Conservation (phyloP, 148 eudicot genomes). For the Mesembryanthemum crystallinum region DNA sequence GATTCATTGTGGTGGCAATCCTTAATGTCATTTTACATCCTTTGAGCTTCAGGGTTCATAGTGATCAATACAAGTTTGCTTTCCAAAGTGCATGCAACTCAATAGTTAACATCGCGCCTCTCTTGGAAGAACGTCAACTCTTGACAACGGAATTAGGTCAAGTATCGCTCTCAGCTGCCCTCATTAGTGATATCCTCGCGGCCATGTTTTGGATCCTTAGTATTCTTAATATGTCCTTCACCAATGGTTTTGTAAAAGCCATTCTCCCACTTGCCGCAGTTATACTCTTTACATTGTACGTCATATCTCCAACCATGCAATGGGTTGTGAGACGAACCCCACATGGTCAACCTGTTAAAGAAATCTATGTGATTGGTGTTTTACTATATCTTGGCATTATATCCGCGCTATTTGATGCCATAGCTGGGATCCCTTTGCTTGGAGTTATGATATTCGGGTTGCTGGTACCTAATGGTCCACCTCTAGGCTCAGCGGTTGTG, state of each 20-base stretch:
- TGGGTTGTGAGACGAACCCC: not conserved
- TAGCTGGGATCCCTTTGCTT: not conserved
- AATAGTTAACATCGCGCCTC: not conserved
- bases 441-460: not conserved
- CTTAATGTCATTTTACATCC: not conserved
- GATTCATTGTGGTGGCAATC: not conserved
- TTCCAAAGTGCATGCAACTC: not conserved
- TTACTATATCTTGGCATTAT: not conserved
- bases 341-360: not conserved
- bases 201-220: not conserved
- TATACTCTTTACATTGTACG: not conserved
- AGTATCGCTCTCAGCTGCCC: not conserved
- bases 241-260: not conserved
- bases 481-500: constrained; percentile 1
- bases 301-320: not conserved
- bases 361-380: not conserved
- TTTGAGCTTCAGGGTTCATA: not conserved
- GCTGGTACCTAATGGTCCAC: constrained; percentile 1
- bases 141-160: constrained; percentile 5
- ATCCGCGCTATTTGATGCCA: not conserved
- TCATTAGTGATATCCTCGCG: not conserved
- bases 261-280: not conserved
- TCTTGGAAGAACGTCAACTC: not conserved
- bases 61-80: too few relatives aligned
- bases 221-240: not conserved